phyloP scores from a whole-genome alignment of 768 basidiomycete genomes.

The Phylloporus scabripes region DNA sequence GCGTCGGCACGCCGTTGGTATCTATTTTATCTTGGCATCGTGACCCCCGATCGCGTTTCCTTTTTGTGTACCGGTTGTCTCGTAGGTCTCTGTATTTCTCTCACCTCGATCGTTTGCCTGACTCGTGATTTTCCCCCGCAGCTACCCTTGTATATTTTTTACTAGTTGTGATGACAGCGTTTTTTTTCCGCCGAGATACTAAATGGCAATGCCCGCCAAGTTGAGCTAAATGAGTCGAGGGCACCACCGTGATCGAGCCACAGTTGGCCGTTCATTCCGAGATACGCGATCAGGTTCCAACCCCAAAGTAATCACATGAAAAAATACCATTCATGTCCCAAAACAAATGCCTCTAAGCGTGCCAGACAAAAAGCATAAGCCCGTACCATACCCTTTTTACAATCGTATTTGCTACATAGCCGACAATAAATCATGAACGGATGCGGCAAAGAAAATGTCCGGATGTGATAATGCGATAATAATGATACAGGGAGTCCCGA shows the following conservation, averaged over 20 bases:
- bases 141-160: constrained; percentile 15
- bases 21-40: constrained; percentile 16
- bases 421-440: constrained; percentile 20
- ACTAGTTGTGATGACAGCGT: background rate
- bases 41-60: constrained; percentile 18
- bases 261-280: constrained; percentile 1
- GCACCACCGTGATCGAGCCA: background rate
- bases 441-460: too few species aligned
- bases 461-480: constrained; percentile 29
- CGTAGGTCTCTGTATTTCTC: constrained; percentile 19
- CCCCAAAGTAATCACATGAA: constrained; percentile 18
- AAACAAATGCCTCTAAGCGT: constrained; percentile 7
- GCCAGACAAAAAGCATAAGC: background rate
- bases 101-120: constrained; percentile 17
- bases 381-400: constrained; percentile 25
- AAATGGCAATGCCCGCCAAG: constrained; percentile 10
- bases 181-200: constrained; percentile 18
- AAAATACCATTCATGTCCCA: constrained; percentile 4
- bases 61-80: constrained; percentile 3
- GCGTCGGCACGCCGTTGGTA: constrained; percentile 4
- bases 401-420: constrained; percentile 33
- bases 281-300: background rate
- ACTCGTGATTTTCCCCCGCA: constrained; percentile 13
- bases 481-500: constrained; percentile 30
- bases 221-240: constrained; percentile 12